Evolutionary conservation across 148 eudicot genomes (phyloP).

Genomic region (Rhododendron simsii): DNA sequence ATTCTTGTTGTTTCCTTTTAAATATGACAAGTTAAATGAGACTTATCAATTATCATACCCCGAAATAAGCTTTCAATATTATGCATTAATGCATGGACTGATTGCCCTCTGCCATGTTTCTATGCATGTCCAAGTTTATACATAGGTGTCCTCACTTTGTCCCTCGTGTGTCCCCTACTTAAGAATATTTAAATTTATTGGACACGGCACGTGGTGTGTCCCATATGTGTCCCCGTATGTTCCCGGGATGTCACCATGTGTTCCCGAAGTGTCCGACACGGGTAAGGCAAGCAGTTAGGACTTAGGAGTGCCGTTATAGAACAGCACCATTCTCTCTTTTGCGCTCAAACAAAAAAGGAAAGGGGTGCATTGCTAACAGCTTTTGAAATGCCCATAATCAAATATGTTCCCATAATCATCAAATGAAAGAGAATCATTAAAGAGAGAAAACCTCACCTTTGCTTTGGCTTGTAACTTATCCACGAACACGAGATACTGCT

Average conservation of each 20-base stretch:
- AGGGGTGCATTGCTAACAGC: not conserved
- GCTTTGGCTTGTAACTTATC: conserved; percentile 63
- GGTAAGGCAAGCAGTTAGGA: not conserved
- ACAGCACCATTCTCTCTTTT: not conserved
- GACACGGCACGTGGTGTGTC: not conserved
- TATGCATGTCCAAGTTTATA: not conserved
- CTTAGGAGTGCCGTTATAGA: not conserved
- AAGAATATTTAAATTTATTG: no score
- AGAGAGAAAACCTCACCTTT: conserved; percentile 42
- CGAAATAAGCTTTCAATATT: not conserved
- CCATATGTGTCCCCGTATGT: not conserved
- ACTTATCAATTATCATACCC: not conserved
- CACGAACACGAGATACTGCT: conserved; percentile 64
- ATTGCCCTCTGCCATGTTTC: not conserved
- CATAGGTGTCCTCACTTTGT: not conserved
- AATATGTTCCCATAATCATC: not conserved
- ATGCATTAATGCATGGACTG: not conserved
- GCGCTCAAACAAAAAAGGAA: not conserved
- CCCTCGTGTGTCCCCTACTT: not conserved
- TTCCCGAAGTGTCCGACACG: not conserved
- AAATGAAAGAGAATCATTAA: not conserved
- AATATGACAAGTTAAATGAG: not conserved
- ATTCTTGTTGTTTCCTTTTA: not conserved
- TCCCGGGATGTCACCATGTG: no score
- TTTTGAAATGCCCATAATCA: not conserved